These are phyloP conservation scores for Simplicillium sp. DNA, from an alignment of 2,329 filamentous ascomycete genomes.

Conservation along the genomic window DNA sequence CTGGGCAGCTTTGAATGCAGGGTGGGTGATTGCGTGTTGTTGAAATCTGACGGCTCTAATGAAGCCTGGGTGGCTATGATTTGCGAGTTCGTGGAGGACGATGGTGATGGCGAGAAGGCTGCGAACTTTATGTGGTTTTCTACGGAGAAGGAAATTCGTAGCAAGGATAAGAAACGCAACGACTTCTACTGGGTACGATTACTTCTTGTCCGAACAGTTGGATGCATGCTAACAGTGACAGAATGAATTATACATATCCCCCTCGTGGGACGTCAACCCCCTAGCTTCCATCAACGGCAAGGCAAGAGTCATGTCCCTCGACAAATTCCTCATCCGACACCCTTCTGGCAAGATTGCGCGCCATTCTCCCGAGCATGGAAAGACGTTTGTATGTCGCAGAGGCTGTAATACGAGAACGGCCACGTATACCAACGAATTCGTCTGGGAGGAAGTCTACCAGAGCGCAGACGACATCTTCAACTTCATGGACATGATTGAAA, in stretches of 20 bases:
- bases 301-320: conserved; percentile 67
- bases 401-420: conserved; percentile 84
- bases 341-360: conserved; percentile 68
- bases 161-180: conserved; percentile 68
- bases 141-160: conserved; percentile 79
- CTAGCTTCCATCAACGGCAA: conserved; percentile 85
- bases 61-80: conserved; percentile 92
- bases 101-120: conserved; percentile 55
- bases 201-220: background rate
- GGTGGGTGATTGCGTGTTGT: conserved; percentile 73
- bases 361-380: conserved; percentile 65
- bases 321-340: conserved; percentile 57
- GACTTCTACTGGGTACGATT: conserved; percentile 61
- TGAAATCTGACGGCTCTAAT: conserved; percentile 79
- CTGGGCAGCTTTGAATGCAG: conserved; percentile 75
- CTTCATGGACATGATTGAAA: conserved; percentile 59
- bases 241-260: conserved; percentile 89
- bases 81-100: conserved; percentile 67
- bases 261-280: conserved; percentile 79
- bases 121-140: conserved; percentile 96
- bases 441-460: conserved; percentile 78
- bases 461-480: conserved; percentile 54
- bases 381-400: conserved; percentile 80
- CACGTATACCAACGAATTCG: conserved; percentile 84
- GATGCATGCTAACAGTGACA: conserved; percentile 18